A percentile compares a stretch with the other conserved stretches of the same genome.
phyloP scores from a whole-genome alignment of 768 basidiomycete species.

The Piloderma croceum region DNA sequence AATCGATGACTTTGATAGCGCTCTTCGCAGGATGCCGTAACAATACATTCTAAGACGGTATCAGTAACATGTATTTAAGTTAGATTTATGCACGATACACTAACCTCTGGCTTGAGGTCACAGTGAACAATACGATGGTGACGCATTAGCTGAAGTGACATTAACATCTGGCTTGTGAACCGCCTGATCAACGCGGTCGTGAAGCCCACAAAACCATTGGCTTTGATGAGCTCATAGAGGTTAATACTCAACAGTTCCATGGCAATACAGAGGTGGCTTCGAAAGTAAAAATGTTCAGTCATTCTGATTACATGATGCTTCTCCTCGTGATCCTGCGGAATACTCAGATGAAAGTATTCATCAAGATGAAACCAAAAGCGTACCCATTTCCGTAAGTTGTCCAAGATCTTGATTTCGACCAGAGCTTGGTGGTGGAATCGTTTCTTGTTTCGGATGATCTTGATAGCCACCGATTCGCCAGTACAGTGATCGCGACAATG shows the following conservation, averaged over 20 bases:
- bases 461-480: slow-evolving; percentile 95
- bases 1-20: slow-evolving; percentile 97
- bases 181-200: slow-evolving; percentile 91
- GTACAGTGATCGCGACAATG: slow-evolving; percentile 94
- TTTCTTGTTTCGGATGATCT: slow-evolving; percentile 99
- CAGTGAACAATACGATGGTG: slow-evolving; percentile 98
- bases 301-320: slow-evolving; percentile 97
- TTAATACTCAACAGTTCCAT: slow-evolving; percentile 98
- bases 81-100: slow-evolving; percentile 17
- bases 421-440: slow-evolving; percentile 97
- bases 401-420: slow-evolving; percentile 98
- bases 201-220: slow-evolving; percentile 98
- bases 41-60: slow-evolving; percentile 73
- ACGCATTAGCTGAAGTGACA: slow-evolving; percentile 88
- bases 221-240: slow-evolving; percentile 97
- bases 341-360: slow-evolving; percentile 1
- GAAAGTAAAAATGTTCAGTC: slow-evolving; percentile 98
- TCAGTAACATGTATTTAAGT: slow-evolving; percentile 3
- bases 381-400: slow-evolving; percentile 96
- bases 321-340: slow-evolving; percentile 87
- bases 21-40: slow-evolving; percentile 93
- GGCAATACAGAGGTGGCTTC: slow-evolving; percentile 95
- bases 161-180: slow-evolving; percentile 93
- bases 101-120: slow-evolving; percentile 95
- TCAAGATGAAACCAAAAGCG: neutral